A percentile compares a stretch with the other conserved stretches of the same genome.
Conservation (phyloP, 78 protist genomes). For the Cavenderia fasciculata region DNA sequence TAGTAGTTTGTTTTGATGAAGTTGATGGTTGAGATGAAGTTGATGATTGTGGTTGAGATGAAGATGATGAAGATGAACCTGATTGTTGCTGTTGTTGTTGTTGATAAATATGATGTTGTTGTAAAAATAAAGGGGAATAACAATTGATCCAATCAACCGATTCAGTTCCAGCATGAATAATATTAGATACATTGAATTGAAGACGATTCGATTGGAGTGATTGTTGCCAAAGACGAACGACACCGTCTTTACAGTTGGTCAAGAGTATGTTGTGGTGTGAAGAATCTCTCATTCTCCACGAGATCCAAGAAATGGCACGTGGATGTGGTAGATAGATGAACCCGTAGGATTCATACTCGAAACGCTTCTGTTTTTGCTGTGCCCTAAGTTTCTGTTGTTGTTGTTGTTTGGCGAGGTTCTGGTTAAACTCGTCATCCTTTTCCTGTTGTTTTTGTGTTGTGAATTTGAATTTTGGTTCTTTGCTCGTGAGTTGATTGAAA, state of each 20-base stretch:
- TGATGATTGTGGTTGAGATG: too few relatives aligned
- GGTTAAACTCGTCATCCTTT: background rate
- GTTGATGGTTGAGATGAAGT: background rate
- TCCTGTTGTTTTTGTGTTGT: background rate
- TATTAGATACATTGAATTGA: constrained; percentile 64
- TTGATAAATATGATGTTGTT: background rate
- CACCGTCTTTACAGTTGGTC: constrained; percentile 69
- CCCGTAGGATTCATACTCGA: constrained; percentile 47
- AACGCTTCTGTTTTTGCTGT: constrained; percentile 4
- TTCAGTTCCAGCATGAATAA: constrained; percentile 46
- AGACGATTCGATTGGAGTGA: constrained; percentile 35
- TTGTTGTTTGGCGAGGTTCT: background rate
- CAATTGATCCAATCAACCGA: constrained; percentile 37
- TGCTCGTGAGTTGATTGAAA: constrained; percentile 18
- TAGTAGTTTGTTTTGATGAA: background rate
- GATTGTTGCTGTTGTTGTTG: background rate
- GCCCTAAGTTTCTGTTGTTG: background rate
- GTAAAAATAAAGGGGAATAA: too few relatives aligned
- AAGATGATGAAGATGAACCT: too few relatives aligned
- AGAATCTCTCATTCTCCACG: constrained; percentile 35
- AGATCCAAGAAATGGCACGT: constrained; percentile 63
- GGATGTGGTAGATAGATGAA: constrained; percentile 71
- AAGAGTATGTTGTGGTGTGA: constrained; percentile 30
- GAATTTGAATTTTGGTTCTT: constrained; percentile 33
- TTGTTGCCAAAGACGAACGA: constrained; percentile 67